Conservation (phyloP, 371 early-diverging fungal genomes). For the Zopfochytrium polystomum region DNA sequence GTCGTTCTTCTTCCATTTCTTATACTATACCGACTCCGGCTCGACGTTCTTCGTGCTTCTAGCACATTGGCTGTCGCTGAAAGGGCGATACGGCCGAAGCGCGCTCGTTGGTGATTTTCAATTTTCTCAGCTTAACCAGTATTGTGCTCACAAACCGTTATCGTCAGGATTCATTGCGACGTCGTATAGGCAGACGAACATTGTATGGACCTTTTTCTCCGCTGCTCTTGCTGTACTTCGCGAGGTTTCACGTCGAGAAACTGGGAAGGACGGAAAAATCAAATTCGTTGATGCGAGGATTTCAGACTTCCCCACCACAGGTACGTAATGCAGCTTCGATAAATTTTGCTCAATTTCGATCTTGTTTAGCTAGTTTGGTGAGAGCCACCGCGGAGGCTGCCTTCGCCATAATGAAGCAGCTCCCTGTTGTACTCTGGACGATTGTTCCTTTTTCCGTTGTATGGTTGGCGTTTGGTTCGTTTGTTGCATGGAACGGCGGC, state of each 20-base stretch:
- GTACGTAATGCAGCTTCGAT: too few relatives aligned
- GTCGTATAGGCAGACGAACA: constrained; percentile 88
- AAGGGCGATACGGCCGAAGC: constrained; percentile 21
- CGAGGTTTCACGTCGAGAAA: neutral
- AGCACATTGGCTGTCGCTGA: constrained; percentile 59
- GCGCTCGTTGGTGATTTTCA: constrained; percentile 10
- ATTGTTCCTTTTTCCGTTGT: too few relatives aligned
- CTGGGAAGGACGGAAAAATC: neutral
- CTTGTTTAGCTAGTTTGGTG: too few relatives aligned
- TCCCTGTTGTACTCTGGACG: too few relatives aligned
- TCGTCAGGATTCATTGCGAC: constrained; percentile 61
- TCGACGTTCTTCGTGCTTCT: constrained; percentile 76
- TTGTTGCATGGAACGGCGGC: constrained; percentile 77
- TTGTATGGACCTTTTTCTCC: constrained; percentile 73
- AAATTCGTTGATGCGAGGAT: constrained; percentile 12
- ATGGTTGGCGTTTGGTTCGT: constrained; percentile 65
- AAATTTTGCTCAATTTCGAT: neutral
- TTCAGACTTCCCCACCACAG: too few relatives aligned
- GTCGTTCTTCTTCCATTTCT: constrained; percentile 72
- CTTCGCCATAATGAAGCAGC: too few relatives aligned
- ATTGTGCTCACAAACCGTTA: neutral
- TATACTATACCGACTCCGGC: constrained; percentile 92
- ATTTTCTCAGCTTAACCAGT: neutral
- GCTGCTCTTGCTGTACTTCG: constrained; percentile 23
- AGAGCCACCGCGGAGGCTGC: too few relatives aligned